Evolutionary conservation across 2,329 filamentous ascomycete species (phyloP), one percentile per base, ranked within the genome.

Genomic region (Penicillium sp.): DNA sequence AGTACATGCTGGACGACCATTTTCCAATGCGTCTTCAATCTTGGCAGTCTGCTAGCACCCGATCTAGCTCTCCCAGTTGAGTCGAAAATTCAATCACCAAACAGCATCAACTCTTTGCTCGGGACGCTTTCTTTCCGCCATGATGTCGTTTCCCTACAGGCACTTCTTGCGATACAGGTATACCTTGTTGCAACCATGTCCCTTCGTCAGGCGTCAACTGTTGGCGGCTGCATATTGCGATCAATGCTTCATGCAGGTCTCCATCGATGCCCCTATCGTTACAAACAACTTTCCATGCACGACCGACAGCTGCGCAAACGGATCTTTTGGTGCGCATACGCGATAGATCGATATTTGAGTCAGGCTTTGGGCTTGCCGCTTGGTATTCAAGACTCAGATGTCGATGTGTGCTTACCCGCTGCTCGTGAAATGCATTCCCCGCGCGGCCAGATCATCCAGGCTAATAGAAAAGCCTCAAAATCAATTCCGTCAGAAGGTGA

Each of bases 241-340:
- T 73, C 76, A 5, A 73, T 82, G 44, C 77, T 79, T 22, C 79
- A 81, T 58, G 75, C 78, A 1, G 80, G 81, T 4, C 70, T 82
- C 6, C 80, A 83, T 59, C 72, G 80, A 3, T 82, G 81, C 57
- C 81, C 81, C 0, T 77, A 78, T 52, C 78, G 80, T 6, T 83
- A 81, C 55, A 69, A 70, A 9, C 72, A 80, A 48, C 70, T 81
- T 9, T 73, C 76, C 2, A 66, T 68, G 3, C 71, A 75, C 55
- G 72, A 76, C 45, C 67, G 73, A 21, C 72, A 75, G 31, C 60
- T 76, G 29, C 69, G 73, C 9, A 76, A 76, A 57, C 66, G 74
- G n/a, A 69, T 76, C 10, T 75, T 76, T 55, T 76, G 74, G 74
- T 72, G 68, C 24, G 73, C 72, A 1, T 76, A 76, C 60, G 73